Base-by-base conservation (phyloP, 371 early-diverging fungal species). In the Dichotomocladium elegans region DNA sequence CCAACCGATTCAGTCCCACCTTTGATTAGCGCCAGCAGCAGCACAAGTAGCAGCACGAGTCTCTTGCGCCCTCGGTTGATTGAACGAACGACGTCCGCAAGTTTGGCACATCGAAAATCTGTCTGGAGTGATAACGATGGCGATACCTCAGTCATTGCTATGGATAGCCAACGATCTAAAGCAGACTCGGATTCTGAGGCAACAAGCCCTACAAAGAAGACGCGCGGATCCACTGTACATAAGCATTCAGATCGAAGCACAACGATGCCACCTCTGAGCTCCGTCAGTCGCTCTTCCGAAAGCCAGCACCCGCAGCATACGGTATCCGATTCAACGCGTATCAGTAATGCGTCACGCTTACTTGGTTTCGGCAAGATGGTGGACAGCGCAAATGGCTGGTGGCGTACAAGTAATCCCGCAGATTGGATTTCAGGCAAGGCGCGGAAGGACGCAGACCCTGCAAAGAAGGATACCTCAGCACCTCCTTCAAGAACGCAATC, bases 351-450 rank as follows among this genome's bases (percentile, higher is more conserved):
- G 3, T 49, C 63, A 1, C 48, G 57, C 2, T 68, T 70, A 29
- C 46, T 64, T 4, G 53, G 62, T 0, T 49, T 74, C 25, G 63
- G 68, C 10, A 67, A 57, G n/a, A 58, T 74, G 46, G 53, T 72
- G 34, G 56, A 41, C 27, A 50, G 58, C 12, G 55, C 57, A 24
- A 31, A 56, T 28, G 61, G 59, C 2, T 61, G 55, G 61, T 53
- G 59, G 51, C 35, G 51, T 22, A 41, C 47, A n/a, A 51, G 19
- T 15, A 55, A 57, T 8, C 43, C 49, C 46, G 22, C 43, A 47
- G 37, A 31, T 31, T 47, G 41, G 50, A 45, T 17, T 14, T 26
- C n/a, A 14, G 29, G 31, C 12, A 19, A 8, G 15, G 30, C 47
- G 45, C n/a, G n/a, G 27, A 43, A 35, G 14, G 55, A 53, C 12